Evolutionary conservation across 2,329 filamentous ascomycete species (phyloP).

Genomic region (Alternaria gaisen): DNA sequence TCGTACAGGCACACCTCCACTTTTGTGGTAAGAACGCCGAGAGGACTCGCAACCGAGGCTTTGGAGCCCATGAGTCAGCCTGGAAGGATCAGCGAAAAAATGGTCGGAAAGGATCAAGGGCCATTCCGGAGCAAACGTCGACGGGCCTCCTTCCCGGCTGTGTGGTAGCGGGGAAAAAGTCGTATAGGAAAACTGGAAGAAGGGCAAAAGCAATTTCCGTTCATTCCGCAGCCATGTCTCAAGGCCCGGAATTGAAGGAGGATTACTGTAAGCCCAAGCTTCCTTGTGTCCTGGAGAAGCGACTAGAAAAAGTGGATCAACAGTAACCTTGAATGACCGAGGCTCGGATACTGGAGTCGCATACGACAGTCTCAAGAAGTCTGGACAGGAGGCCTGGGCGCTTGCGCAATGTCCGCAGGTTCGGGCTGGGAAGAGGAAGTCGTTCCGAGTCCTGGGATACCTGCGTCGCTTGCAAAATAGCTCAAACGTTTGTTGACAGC

Average conservation of each 20-base stretch:
- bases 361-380: conserved; percentile 11
- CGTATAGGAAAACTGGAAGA: conserved; percentile 4
- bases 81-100: conserved; percentile 21
- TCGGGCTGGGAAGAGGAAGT: not conserved
- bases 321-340: conserved; percentile 11
- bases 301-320: conserved; percentile 8
- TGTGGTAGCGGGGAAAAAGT: conserved; percentile 32
- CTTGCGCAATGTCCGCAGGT: conserved; percentile 14
- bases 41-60: conserved; percentile 9
- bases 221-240: conserved; percentile 15
- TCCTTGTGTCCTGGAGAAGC: not conserved
- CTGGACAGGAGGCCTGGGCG: conserved; percentile 6
- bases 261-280: not conserved
- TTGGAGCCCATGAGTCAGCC: conserved; percentile 15
- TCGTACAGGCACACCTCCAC: conserved; percentile 22
- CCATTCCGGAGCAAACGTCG: conserved; percentile 26
- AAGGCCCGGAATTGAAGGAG: conserved; percentile 15
- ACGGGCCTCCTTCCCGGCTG: conserved; percentile 34
- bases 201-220: conserved; percentile 19
- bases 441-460: conserved; percentile 19
- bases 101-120: conserved; percentile 21
- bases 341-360: not conserved
- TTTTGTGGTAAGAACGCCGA: conserved; percentile 16
- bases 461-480: conserved; percentile 25
- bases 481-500: conserved; percentile 28